Conservation (phyloP, 208 protist genomes). For the Paratrypanosoma confusum region DNA sequence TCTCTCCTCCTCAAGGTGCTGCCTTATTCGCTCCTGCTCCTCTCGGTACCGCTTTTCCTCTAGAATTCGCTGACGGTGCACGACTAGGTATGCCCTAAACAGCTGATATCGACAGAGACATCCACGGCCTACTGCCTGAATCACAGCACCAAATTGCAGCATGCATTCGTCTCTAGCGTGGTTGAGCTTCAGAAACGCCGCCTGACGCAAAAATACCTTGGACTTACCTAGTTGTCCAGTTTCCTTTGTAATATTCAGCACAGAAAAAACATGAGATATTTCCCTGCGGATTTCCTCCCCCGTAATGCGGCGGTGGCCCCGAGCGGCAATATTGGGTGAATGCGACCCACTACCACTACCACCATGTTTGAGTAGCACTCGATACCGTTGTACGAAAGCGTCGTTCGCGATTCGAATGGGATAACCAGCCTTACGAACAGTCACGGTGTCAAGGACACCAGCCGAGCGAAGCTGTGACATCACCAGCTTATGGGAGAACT, state of each 20-base stretch:
- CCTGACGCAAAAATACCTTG: conserved; percentile 31
- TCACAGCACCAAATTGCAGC: not conserved
- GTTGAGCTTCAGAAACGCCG: conserved; percentile 19
- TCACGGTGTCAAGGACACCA: conserved; percentile 40
- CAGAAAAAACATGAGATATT: not conserved
- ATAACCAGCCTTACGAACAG: conserved; percentile 31
- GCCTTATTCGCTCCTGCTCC: conserved; percentile 1
- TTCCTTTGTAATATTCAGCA: conserved; percentile 2
- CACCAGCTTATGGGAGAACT: conserved; percentile 13
- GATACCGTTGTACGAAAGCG: conserved; percentile 17
- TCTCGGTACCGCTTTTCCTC: conserved; percentile 11
- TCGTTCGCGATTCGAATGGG: conserved; percentile 15
- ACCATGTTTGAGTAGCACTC: conserved; percentile 8
- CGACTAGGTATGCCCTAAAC: conserved; percentile 7
- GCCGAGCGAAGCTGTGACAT: conserved; percentile 28
- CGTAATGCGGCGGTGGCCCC: too few species aligned
- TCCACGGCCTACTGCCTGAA: conserved; percentile 10
- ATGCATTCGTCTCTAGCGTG: conserved; percentile 7
- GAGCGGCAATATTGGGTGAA: too few species aligned
- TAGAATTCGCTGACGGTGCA: conserved; percentile 12
- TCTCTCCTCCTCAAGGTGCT: conserved; percentile 11
- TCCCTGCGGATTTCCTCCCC: too few species aligned
- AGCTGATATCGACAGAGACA: conserved; percentile 2
- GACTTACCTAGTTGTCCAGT: conserved; percentile 20
- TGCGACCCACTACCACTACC: conserved; percentile 1